Conservation (phyloP, 1,139 yeast genomes). For the Candida labiduridarum region DNA sequence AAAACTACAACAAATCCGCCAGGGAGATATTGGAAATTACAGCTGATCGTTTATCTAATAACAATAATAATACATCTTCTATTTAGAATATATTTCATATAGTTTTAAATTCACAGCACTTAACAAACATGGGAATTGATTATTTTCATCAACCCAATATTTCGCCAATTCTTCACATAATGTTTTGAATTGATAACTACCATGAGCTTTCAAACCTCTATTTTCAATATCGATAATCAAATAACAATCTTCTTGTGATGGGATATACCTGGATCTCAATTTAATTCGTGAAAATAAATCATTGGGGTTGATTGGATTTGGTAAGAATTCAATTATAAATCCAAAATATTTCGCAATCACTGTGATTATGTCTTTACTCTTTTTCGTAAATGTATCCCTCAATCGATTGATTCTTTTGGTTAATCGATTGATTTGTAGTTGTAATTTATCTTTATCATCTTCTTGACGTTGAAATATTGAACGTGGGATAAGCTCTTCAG, state of each 20-base stretch:
- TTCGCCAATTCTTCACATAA: slow-evolving; percentile 60
- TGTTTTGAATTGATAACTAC: slow-evolving; percentile 45
- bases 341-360: slow-evolving; percentile 74
- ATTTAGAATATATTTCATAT: slow-evolving; percentile 40
- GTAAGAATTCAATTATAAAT: slow-evolving; percentile 70
- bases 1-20: slow-evolving; percentile 39
- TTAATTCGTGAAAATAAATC: slow-evolving; percentile 56
- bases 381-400: slow-evolving; percentile 64
- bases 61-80: neutral
- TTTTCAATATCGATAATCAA: slow-evolving; percentile 41
- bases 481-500: slow-evolving; percentile 47
- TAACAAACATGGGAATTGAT: slow-evolving; percentile 77
- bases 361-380: slow-evolving; percentile 73
- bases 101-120: slow-evolving; percentile 74
- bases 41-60: slow-evolving; percentile 12
- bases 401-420: slow-evolving; percentile 63
- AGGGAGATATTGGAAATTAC: slow-evolving; percentile 38
- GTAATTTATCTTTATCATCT: slow-evolving; percentile 52
- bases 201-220: slow-evolving; percentile 43
- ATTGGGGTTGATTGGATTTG: slow-evolving; percentile 57
- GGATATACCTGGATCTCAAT: slow-evolving; percentile 58
- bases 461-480: slow-evolving; percentile 67
- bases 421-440: slow-evolving; percentile 51
- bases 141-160: slow-evolving; percentile 69
- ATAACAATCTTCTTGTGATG: slow-evolving; percentile 29